Evolutionary conservation across 1,139 yeast genomes (phyloP).

Genomic region (Blastobotrys aristatus): DNA sequence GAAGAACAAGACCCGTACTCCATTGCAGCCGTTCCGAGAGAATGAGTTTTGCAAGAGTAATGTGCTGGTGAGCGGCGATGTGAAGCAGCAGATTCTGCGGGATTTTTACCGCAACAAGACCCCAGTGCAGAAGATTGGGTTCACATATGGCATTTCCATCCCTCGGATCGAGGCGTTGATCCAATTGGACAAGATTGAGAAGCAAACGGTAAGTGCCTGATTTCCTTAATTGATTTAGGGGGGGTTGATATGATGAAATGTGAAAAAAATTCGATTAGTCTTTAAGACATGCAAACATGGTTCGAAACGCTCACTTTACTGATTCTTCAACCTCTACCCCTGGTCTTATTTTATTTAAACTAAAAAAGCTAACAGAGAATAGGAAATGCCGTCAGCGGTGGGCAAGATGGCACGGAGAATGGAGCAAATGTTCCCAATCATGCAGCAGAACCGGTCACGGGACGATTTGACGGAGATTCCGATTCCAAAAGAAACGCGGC

Average conservation of each 20-base stretch:
- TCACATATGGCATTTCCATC: slow-evolving; percentile 71
- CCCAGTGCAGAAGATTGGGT: slow-evolving; percentile 70
- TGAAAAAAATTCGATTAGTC: slow-evolving; percentile 59
- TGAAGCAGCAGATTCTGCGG: slow-evolving; percentile 55
- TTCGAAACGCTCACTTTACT: slow-evolving; percentile 39
- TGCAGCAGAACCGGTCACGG: slow-evolving; percentile 29
- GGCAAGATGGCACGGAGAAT: slow-evolving; percentile 44
- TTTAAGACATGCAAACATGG: slow-evolving; percentile 63
- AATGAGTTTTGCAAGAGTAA: slow-evolving; percentile 70
- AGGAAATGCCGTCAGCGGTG: slow-evolving; percentile 28
- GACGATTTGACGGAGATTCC: slow-evolving; percentile 75
- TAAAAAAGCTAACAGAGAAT: slow-evolving; percentile 5
- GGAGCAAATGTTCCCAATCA: slow-evolving; percentile 80
- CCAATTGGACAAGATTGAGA: slow-evolving; percentile 59
- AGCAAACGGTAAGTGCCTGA: slow-evolving; percentile 51
- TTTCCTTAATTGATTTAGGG: neutral
- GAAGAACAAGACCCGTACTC: slow-evolving; percentile 7
- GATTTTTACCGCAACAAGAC: slow-evolving; percentile 49
- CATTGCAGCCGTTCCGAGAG: slow-evolving; percentile 61
- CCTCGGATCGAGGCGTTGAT: slow-evolving; percentile 84
- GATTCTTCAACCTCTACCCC: slow-evolving; percentile 19
- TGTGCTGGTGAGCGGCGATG: slow-evolving; percentile 49
- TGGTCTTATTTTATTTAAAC: too few species aligned
- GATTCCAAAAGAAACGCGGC: slow-evolving; percentile 75
- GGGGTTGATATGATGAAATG: slow-evolving; percentile 40